Percentiles rank a stretch among this genome's conserved stretches.
Conservation (phyloP, 345 rosid species). For the Dipteronia dyeriana region DNA sequence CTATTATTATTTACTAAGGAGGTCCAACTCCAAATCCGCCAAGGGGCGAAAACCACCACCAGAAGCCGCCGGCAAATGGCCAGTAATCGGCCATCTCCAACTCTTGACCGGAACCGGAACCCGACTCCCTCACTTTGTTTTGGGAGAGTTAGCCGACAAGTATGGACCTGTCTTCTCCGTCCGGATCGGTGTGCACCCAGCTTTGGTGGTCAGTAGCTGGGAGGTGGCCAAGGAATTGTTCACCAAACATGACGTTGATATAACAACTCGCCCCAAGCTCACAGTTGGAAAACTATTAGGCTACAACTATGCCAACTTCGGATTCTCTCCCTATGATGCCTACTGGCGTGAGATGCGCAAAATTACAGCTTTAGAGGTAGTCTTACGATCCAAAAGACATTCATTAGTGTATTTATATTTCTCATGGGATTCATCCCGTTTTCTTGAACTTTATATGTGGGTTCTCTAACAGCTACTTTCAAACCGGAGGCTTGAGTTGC, state of each 20-base stretch:
- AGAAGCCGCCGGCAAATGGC: slow-evolving; percentile 41
- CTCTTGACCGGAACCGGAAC: slow-evolving; percentile 9
- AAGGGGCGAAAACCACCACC: slow-evolving; percentile 31
- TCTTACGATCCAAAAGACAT: too few species aligned
- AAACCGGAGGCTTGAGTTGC: slow-evolving; percentile 28
- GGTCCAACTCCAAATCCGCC: slow-evolving; percentile 2
- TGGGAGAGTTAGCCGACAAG: slow-evolving; percentile 38
- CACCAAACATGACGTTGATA: slow-evolving; percentile 31
- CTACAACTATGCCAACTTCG: slow-evolving; percentile 34
- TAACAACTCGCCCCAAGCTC: slow-evolving; percentile 29
- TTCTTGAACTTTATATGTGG: too few species aligned
- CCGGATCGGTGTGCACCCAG: slow-evolving; percentile 28
- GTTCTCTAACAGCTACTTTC: slow-evolving; percentile 24
- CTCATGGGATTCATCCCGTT: too few species aligned
- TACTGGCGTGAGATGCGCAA: slow-evolving; percentile 56
- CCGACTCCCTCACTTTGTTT: slow-evolving; percentile 28
- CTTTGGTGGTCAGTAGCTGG: slow-evolving; percentile 35
- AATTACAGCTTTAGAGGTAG: slow-evolving; percentile 18
- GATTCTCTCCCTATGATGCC: slow-evolving; percentile 32
- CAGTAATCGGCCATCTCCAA: slow-evolving; percentile 41
- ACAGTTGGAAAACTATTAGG: slow-evolving; percentile 23
- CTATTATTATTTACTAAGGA: slow-evolving; percentile 17
- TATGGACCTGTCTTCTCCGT: slow-evolving; percentile 42
- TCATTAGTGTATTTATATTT: too few species aligned
- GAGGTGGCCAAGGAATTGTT: slow-evolving; percentile 40